Conservation (phyloP, 139 green algal species). For the Chlorella sorokiniana region DNA sequence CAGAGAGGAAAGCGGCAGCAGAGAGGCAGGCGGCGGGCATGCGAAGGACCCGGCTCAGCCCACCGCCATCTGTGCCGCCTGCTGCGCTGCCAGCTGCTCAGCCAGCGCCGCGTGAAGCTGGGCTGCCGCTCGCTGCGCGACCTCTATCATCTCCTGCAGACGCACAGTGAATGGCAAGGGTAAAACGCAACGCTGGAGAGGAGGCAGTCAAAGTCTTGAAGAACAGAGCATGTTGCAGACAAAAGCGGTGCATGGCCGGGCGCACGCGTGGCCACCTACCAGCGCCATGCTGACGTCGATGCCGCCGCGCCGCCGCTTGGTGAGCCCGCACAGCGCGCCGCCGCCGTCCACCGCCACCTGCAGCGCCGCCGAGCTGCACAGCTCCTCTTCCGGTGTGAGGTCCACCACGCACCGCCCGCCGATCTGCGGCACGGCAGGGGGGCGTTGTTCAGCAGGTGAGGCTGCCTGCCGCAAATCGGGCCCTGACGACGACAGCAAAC, state of each 20-base stretch:
- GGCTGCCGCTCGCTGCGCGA: conserved; percentile 23
- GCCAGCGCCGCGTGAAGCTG: conserved; percentile 29
- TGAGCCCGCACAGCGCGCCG: conserved; percentile 45
- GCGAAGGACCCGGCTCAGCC: background rate
- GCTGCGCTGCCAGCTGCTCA: conserved; percentile 18
- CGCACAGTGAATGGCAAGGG: background rate
- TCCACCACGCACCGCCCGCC: conserved; percentile 31
- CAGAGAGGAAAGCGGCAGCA: background rate
- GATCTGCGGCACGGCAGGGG: background rate
- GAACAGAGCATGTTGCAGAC: background rate
- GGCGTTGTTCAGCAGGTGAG: background rate
- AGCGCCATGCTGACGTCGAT: conserved; percentile 24
- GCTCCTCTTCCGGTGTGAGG: conserved; percentile 47
- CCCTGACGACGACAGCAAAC: background rate
- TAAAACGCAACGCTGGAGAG: background rate
- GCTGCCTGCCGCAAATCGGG: too few relatives aligned
- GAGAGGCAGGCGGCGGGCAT: background rate
- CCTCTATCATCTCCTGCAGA: conserved; percentile 46
- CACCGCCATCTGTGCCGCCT: conserved; percentile 15
- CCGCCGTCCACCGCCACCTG: conserved; percentile 46
- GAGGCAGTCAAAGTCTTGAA: background rate
- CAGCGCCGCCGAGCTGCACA: conserved; percentile 19
- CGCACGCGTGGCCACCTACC: background rate
- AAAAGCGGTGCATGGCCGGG: background rate
- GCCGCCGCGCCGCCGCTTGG: conserved; percentile 36